Conservation (phyloP, 1,284 basidiomycete species). For the Moesziomyces aphidis region DNA sequence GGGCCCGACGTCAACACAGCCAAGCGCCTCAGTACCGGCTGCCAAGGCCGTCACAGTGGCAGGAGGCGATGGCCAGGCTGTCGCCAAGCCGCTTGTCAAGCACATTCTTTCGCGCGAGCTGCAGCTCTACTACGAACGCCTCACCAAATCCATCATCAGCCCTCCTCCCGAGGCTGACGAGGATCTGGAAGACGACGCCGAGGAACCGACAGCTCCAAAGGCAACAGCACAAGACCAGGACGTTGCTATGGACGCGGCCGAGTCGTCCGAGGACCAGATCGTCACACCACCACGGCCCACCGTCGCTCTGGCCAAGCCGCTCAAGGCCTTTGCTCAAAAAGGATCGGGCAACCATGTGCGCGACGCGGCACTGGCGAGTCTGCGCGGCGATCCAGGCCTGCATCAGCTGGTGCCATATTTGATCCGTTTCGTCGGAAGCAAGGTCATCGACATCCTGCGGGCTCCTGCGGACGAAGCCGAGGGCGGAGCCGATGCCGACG, state of each 20-base stretch:
- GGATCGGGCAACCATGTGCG: conserved; percentile 62
- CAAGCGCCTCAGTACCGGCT: conserved; percentile 58
- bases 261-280: conserved; percentile 31
- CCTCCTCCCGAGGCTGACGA: conserved; percentile 59
- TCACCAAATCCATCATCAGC: conserved; percentile 74
- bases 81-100: conserved; percentile 75
- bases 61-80: conserved; percentile 45
- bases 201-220: conserved; percentile 13
- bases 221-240: conserved; percentile 28
- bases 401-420: conserved; percentile 95
- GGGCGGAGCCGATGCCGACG: conserved; percentile 4
- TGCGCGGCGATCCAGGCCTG: conserved; percentile 89
- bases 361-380: conserved; percentile 87
- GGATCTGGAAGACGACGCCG: conserved; percentile 42
- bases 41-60: conserved; percentile 61
- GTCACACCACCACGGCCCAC: conserved; percentile 44
- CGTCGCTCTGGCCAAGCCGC: conserved; percentile 33
- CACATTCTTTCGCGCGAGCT: conserved; percentile 93
- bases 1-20: conserved; percentile 35
- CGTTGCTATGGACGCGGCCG: conserved; percentile 22
- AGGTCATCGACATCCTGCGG: conserved; percentile 64
- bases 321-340: conserved; percentile 49
- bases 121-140: conserved; percentile 92
- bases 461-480: conserved; percentile 61
- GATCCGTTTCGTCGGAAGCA: conserved; percentile 93